Evolutionary conservation across 2,329 filamentous ascomycete species (phyloP), one percentile per base, ranked within the genome.

Genomic region (Sphaerulina vaccinii): DNA sequence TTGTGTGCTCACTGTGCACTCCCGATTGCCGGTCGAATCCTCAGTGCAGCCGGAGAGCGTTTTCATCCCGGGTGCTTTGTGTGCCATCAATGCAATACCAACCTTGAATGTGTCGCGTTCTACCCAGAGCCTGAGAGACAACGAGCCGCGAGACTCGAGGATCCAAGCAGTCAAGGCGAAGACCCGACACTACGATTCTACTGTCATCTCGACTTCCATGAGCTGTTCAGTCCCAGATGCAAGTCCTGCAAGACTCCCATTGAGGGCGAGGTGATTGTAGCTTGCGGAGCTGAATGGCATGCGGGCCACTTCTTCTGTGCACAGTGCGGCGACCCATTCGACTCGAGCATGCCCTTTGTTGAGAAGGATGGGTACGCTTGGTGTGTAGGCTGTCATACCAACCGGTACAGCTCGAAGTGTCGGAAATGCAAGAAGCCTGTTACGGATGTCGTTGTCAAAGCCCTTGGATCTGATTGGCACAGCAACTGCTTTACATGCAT

Each of bases 241-340:
- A 93, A 93, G 73, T 90, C 88, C 70, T 99, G 93, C 80, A 90
- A 87, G 70, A 99, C 93, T 6, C 92, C 93, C 3, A 99, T 99
- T 65, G 85, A 97, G 61, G 91, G 91, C 36, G 91, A 97, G 71
- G 90, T 97, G 61, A 85, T 96, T 24, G 86, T 96, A 11, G 93
- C 93, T 1, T 89, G 95, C 51, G 93, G 93, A 1, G 83, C 86
- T n/a, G 90, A 96, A 72, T 99, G 90, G 88, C 93, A 99, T 70
- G 88, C 88, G 47, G 93, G 93, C 0, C 93, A 99, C 73, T 99
- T 99, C 75, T 99, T 99, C 80, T 99, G 93, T 68, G 93, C 93
- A 36, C 90, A 99, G 77, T 99, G 93, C 68, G 93, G 93, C 61
- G 92, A 99, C 73, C 82, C 83, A 1, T 86, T 86, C 60, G 78